Evolutionary conservation across 768 basidiomycete species (phyloP).

Genomic region (Trichaptum fuscoviolaceum): DNA sequence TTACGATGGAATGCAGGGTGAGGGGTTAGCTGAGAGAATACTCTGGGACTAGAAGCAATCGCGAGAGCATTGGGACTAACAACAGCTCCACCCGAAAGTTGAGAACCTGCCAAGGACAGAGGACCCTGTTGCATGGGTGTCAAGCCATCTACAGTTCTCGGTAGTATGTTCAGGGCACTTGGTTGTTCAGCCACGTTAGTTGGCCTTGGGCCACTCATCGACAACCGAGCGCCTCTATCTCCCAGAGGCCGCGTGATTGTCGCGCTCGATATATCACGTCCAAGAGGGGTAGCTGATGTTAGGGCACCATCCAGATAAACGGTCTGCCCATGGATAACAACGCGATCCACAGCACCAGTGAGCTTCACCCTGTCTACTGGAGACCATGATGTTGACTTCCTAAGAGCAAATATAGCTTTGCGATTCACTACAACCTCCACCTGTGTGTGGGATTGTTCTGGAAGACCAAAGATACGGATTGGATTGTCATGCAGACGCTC

Average conservation of each 20-base stretch:
- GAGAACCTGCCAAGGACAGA: conserved; percentile 11
- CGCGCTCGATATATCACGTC: conserved; percentile 69
- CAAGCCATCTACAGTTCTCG: conserved; percentile 21
- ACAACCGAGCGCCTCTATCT: conserved; percentile 22
- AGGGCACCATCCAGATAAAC: conserved; percentile 82
- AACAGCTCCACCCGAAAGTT: conserved; percentile 16
- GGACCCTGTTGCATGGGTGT: not conserved
- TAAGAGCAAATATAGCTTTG: conserved; percentile 47
- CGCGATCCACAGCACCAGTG: conserved; percentile 80
- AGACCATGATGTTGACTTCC: conserved; percentile 62
- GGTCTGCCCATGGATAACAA: conserved; percentile 86
- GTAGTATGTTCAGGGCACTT: conserved; percentile 5
- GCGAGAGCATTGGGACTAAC: conserved; percentile 12
- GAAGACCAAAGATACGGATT: conserved; percentile 82
- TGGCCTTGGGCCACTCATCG: conserved; percentile 7
- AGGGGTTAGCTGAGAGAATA: conserved; percentile 47
- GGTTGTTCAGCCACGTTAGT: conserved; percentile 8
- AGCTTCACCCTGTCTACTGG: conserved; percentile 62
- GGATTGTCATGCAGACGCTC: conserved; percentile 90
- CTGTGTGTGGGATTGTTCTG: conserved; percentile 79
- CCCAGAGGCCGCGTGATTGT: conserved; percentile 38
- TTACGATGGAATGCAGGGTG: conserved; percentile 90
- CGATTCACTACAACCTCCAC: conserved; percentile 92
- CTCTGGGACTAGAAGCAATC: conserved; percentile 19
- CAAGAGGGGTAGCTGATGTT: conserved; percentile 45